phyloP scores from a whole-genome alignment of 73 alveolate species.

The Tetrahymena thermophila region DNA sequence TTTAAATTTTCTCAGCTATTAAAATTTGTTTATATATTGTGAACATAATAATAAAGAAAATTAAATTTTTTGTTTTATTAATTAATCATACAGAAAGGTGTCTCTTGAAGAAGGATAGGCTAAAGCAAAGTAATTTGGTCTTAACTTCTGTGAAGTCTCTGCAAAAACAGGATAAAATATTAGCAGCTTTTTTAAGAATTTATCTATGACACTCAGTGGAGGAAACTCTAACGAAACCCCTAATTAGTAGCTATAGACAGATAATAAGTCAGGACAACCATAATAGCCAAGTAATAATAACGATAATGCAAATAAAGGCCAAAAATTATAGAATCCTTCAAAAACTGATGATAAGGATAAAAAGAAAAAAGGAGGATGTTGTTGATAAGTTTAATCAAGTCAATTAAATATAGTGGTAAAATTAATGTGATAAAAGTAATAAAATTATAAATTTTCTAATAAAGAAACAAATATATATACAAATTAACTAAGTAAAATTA shows the following conservation, averaged over 20 bases:
- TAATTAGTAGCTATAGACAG: neutral
- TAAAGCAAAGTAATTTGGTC: conserved; percentile 30
- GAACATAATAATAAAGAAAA: no score
- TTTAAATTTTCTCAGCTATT: neutral
- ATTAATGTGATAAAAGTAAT: neutral
- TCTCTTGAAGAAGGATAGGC: neutral
- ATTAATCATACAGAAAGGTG: neutral
- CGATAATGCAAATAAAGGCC: neutral
- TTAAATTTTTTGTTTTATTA: no score
- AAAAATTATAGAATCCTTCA: neutral
- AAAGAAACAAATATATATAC: neutral
- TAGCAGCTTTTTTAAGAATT: conserved; percentile 15
- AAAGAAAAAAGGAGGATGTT: neutral
- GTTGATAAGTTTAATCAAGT: neutral
- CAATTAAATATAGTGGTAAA: neutral
- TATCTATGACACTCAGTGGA: conserved; percentile 2
- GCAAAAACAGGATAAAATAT: conserved; percentile 36
- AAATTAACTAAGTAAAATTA: no score
- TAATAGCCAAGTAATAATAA: neutral
- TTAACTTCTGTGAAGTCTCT: conserved; percentile 24
- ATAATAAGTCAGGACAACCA: neutral
- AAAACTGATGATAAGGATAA: neutral
- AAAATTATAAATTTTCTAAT: no score
- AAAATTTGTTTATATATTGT: neutral
- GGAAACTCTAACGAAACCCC: neutral